These are phyloP conservation scores for Angomonas desouzai DNA, from an alignment of 208 protist species.

Conservation along the genomic window DNA sequence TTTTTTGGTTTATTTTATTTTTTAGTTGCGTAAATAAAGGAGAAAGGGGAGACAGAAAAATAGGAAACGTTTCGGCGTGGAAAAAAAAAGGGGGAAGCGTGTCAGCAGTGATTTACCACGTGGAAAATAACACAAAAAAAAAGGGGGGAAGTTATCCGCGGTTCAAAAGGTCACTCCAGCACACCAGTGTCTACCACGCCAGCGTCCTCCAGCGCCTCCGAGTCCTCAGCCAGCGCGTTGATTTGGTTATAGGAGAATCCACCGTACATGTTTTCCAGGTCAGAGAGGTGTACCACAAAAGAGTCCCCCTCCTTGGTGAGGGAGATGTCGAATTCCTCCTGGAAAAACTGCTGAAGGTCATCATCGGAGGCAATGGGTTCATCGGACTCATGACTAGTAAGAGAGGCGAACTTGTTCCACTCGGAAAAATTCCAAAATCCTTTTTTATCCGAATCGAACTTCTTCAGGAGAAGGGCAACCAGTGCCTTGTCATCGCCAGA, in stretches of 20 bases:
- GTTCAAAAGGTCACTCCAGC: slow-evolving; percentile 35
- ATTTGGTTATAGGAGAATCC: slow-evolving; percentile 75
- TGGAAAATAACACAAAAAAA: slow-evolving; percentile 22
- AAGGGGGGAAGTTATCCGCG: background rate
- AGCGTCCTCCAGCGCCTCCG: slow-evolving; percentile 47
- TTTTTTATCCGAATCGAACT: slow-evolving; percentile 39
- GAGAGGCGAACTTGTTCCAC: slow-evolving; percentile 52
- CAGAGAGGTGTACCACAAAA: slow-evolving; percentile 34
- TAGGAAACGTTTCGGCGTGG: background rate
- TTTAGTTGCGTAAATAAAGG: slow-evolving; percentile 11
- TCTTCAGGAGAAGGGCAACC: slow-evolving; percentile 59
- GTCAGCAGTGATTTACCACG: slow-evolving; percentile 12
- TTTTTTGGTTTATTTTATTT: too few species aligned
- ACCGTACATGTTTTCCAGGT: slow-evolving; percentile 84
- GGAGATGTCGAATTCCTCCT: slow-evolving; percentile 71
- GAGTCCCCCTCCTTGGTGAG: slow-evolving; percentile 17
- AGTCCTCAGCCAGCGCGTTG: slow-evolving; percentile 66
- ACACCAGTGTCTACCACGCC: slow-evolving; percentile 58
- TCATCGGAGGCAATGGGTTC: slow-evolving; percentile 25
- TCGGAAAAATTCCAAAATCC: slow-evolving; percentile 66
- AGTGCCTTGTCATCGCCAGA: slow-evolving; percentile 45
- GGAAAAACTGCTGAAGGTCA: slow-evolving; percentile 51
- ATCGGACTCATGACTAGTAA: slow-evolving; percentile 32
- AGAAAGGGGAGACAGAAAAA: slow-evolving; percentile 9
- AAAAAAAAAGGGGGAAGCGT: slow-evolving; percentile 5